Base-by-base conservation (phyloP, 2,329 filamentous ascomycete genomes). In the Cryphonectria naterciae region DNA sequence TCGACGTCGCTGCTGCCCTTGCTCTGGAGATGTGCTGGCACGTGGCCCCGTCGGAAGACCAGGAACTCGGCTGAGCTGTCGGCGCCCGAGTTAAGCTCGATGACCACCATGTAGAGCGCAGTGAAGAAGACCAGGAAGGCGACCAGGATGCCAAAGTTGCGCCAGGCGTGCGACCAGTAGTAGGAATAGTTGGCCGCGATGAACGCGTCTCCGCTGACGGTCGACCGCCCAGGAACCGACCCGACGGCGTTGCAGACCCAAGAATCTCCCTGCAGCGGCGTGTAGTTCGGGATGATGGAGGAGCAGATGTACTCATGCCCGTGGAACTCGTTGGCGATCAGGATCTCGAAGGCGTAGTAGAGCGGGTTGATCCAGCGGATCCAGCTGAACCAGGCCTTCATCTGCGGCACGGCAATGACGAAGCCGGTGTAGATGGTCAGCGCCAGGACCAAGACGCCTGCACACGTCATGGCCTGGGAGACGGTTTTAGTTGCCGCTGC, bases 351-450 rank as follows among this genome's bases (percentile, higher is more conserved):
- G 1, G 86, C 90, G 76, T 94, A 94, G 61, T 85, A 89, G 49
- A 94, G 87, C 0, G 92, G 91, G 71, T 94, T 91, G 66, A 94
- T 84, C 81, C 90, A 94, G 39, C 90, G 87, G 67, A 95, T 91
- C 93, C 93, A 95, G 39, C 88, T 83, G 65, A 92, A 90, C 91
- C 92, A 95, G 0, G 86, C 87, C 32, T 89, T 85, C 91, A 92
- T 94, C 76, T 91, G 75, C 0, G 82, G 81, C 1, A 81, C 77
- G 0, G 81, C 76, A 46, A 88, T 83, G 39, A 83, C 80, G 76
- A 91, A 90, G 70, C 88, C 89, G 0, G 89, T 90, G 77, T 85
- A 86, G 35, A 85, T 89, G 75, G 90, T 84, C 4, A 92, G 83
- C 19, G 86, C 86, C 25, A 92, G 77, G 15, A 91, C 87, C 73